These are phyloP conservation scores for Cytospora piceicola DNA, from an alignment of 2,329 filamentous ascomycete species.

Conservation along the genomic window DNA sequence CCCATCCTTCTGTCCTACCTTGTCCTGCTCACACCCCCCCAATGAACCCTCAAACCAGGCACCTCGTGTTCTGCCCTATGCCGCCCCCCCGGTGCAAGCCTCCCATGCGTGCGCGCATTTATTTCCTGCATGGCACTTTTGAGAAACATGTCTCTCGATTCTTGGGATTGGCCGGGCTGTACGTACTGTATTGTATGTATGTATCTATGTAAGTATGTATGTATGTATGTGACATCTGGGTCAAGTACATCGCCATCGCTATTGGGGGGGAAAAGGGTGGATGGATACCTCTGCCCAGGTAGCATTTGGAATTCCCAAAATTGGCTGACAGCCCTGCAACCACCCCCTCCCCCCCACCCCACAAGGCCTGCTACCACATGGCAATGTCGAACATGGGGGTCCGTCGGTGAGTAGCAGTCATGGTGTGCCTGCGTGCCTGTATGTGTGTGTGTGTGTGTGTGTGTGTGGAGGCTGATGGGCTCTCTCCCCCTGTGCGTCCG, in stretches of 20 bases:
- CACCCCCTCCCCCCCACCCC: background rate
- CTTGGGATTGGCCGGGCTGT: conserved; percentile 12
- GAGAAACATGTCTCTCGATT: conserved; percentile 11
- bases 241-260: no score
- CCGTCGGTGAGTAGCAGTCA: conserved; percentile 11
- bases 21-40: no score
- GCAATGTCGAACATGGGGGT: conserved; percentile 17
- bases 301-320: conserved; percentile 15
- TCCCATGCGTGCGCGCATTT: background rate
- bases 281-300: background rate
- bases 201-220: no score
- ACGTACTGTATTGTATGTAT: no score
- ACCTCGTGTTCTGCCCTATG: conserved; percentile 23
- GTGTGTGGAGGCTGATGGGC: conserved; percentile 25
- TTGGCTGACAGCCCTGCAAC: conserved; percentile 9
- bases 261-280: no score
- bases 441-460: background rate
- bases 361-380: conserved; percentile 25
- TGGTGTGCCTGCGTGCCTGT: background rate
- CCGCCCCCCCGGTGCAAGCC: conserved; percentile 23
- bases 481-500: conserved; percentile 10
- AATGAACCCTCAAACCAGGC: background rate
- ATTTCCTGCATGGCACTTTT: conserved; percentile 6
- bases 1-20: conserved; percentile 13
- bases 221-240: no score